These are phyloP conservation scores for Heliamphora exappendiculata DNA, from an alignment of 148 eudicot genomes.

Conservation along the genomic window DNA sequence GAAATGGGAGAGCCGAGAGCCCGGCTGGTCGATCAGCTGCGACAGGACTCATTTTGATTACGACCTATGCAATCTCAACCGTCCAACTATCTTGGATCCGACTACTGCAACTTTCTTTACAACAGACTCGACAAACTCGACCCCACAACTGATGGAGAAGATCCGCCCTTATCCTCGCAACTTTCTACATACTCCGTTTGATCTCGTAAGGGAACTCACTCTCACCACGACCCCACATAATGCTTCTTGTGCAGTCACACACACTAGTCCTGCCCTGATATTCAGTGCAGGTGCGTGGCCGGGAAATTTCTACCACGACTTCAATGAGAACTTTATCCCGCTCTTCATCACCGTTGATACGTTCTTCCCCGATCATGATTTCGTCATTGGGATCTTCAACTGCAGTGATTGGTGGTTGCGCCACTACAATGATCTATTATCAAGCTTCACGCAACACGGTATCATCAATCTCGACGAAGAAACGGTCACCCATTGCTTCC, in stretches of 20 bases:
- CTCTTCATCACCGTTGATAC: conserved; percentile 35
- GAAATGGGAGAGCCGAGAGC: conserved; percentile 3
- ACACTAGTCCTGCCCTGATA: conserved; percentile 27
- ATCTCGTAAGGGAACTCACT: conserved; percentile 19
- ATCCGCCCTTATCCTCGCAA: conserved; percentile 31
- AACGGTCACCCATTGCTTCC: conserved; percentile 27
- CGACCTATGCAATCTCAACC: conserved; percentile 35
- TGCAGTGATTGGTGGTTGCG: conserved; percentile 32
- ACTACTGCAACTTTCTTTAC: conserved; percentile 23
- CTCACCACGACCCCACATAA: conserved; percentile 24
- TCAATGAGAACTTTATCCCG: conserved; percentile 39
- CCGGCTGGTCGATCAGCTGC: conserved; percentile 20
- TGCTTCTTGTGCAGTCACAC: conserved; percentile 25
- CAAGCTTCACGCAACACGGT: conserved; percentile 22
- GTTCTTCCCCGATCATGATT: conserved; percentile 20
- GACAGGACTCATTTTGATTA: conserved; percentile 37
- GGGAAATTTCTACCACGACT: conserved; percentile 41
- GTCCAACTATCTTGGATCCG: conserved; percentile 36
- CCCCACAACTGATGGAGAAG: conserved; percentile 14
- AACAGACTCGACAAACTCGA: conserved; percentile 14
- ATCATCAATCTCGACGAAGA: conserved; percentile 25
- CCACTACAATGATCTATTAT: conserved; percentile 27
- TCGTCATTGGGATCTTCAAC: conserved; percentile 23
- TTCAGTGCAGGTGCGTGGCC: conserved; percentile 39
- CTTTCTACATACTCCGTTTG: neutral